Base-by-base conservation (phyloP, 2,329 filamentous ascomycete genomes). In the Nothopassalora personata region DNA sequence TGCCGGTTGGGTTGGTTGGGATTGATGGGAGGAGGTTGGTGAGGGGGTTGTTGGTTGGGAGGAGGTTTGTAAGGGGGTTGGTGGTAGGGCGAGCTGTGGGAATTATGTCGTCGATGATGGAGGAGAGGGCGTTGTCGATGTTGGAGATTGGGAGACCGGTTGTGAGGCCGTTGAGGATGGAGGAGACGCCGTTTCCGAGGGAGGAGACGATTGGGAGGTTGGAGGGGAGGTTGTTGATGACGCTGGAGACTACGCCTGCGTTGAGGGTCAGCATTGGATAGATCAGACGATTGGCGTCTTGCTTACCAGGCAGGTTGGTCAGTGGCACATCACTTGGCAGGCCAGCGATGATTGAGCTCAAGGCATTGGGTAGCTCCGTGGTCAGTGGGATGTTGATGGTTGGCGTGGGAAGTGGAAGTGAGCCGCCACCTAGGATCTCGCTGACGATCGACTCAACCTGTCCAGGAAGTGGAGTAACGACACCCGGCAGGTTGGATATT, bases 21-120 rank as follows among this genome's bases (percentile, higher is more conserved):
- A 48, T 11, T 8, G 52, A 30, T 11, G 53, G 45, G 6, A 56
- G 13, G n/a, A 33, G 18, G 31, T 53, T 53, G n/a, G 55, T 53
- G 55, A 53, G 27, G n/a, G 55, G 49, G 23, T 53, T 52, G 34
- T 48, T 43, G 45, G 28, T 18, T 49, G 47, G 19, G 19, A 5
- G 15, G 34, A 54, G 10, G 34, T 54, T 54, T n/a, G 52, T 43
- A 6, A 54, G 52, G 18, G 50, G 50, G 27, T 53, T 53, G 30
- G 15, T 49, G 10, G 53, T 28, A 7, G 53, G 43, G 15, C 47
- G 43, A 31, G 36, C 53, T 46, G 49, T 51, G 4, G 49, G n/a
- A 5, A 30, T 11, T 19, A 51, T 28, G 10, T 31, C 39, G 19
- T 27, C 53, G 18, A 48, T 3, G 19, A 54, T 10, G 18, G 28